A percentile compares a stretch with the other conserved stretches of the same genome.
phyloP scores from a whole-genome alignment of 192 early-diverging fungal species.

The Phlyctochytrium arcticum region DNA sequence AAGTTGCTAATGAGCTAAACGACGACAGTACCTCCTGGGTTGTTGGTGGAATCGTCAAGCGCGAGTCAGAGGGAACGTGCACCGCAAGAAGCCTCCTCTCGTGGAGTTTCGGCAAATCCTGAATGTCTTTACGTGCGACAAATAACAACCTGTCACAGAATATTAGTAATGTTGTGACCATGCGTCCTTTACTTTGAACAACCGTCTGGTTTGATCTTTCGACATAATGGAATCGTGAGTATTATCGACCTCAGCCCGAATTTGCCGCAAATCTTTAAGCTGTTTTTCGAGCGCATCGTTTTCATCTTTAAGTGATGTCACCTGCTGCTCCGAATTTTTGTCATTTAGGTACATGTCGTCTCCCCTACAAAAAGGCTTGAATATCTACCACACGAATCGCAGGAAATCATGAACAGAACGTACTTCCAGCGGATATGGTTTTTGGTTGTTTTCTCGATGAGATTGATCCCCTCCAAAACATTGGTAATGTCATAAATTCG shows the following conservation, averaged over 20 bases:
- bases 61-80: conserved; percentile 10
- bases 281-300: conserved; percentile 16
- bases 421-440: conserved; percentile 70
- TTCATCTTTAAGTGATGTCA: not conserved
- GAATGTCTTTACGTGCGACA: conserved; percentile 4
- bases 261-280: not conserved
- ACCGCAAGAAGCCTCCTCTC: conserved; percentile 11
- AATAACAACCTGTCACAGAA: conserved; percentile 5
- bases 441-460: conserved; percentile 65
- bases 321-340: not conserved
- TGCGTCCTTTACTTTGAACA: not conserved
- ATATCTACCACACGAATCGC: not conserved
- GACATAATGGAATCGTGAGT: conserved; percentile 1
- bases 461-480: conserved; percentile 60
- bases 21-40: conserved; percentile 4
- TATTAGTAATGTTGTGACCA: not conserved
- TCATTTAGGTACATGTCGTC: conserved; percentile 6
- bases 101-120: not conserved
- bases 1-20: not conserved
- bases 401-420: conserved; percentile 9
- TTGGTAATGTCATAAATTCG: conserved; percentile 70
- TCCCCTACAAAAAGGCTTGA: not conserved
- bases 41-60: conserved; percentile 4
- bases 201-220: conserved; percentile 4
- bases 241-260: not conserved